phyloP scores from a whole-genome alignment of 371 early-diverging fungal genomes.

The Mortierella sp. region DNA sequence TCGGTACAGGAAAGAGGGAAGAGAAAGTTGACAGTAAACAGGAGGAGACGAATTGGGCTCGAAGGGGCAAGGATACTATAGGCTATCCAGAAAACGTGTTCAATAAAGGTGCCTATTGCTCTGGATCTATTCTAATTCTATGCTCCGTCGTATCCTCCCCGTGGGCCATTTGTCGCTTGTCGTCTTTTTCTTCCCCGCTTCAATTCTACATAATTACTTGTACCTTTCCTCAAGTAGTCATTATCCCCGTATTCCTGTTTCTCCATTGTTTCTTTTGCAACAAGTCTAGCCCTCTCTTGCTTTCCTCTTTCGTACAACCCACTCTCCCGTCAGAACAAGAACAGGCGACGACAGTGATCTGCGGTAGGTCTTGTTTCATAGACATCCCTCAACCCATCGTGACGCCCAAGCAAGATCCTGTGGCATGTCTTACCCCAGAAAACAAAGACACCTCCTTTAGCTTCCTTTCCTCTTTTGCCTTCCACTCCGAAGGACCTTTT shows the following conservation, averaged over 20 bases:
- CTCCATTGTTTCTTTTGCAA: neutral
- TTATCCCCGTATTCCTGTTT: neutral
- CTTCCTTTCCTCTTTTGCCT: slow-evolving; percentile 4
- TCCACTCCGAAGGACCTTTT: neutral
- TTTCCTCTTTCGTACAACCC: slow-evolving; percentile 8
- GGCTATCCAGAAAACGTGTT: neutral
- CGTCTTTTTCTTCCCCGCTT: neutral
- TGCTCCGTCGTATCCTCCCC: neutral
- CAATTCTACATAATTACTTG: neutral
- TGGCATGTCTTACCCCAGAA: neutral
- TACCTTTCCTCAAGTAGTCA: neutral
- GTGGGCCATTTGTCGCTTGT: neutral
- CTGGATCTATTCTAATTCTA: neutral
- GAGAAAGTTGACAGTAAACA: neutral
- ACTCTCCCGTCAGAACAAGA: neutral
- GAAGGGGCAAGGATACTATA: neutral
- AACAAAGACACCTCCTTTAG: neutral
- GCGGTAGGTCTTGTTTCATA: neutral
- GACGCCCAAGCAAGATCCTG: neutral
- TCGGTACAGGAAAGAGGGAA: neutral
- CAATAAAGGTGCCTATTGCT: neutral
- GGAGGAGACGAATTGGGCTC: neutral
- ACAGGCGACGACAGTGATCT: neutral
- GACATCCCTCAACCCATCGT: neutral
- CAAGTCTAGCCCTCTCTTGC: neutral